Evolutionary conservation across 768 basidiomycete species (phyloP).

Genomic region (Russula olivacea): DNA sequence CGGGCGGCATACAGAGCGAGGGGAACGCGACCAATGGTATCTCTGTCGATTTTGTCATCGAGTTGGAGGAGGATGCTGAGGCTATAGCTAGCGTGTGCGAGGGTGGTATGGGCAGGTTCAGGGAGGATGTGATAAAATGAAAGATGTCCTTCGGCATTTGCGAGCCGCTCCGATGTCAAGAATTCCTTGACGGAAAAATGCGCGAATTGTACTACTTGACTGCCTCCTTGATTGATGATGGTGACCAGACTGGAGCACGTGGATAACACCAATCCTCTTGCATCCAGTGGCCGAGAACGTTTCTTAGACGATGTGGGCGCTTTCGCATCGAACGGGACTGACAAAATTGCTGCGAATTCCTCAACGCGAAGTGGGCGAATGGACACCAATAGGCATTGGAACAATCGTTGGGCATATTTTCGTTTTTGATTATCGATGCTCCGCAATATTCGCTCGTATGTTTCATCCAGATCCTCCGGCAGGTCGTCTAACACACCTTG

Average conservation of each 20-base stretch:
- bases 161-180: constrained; percentile 11
- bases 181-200: neutral
- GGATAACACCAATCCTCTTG: neutral
- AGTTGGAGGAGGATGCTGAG: neutral
- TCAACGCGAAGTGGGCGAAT: neutral
- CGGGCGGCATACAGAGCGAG: neutral
- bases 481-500: neutral
- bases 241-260: neutral
- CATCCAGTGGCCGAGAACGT: neutral
- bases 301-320: neutral
- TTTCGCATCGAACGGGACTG: neutral
- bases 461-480: constrained; percentile 7
- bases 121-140: constrained; percentile 8
- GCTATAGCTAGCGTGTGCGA: neutral
- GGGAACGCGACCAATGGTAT: neutral
- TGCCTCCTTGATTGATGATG: neutral
- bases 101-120: neutral
- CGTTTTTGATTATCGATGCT: neutral
- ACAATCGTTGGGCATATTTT: constrained; percentile 1
- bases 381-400: constrained; percentile 6
- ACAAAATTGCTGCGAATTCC: neutral
- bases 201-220: neutral
- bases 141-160: neutral
- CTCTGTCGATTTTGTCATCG: neutral
- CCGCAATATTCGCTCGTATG: neutral